phyloP scores from a whole-genome alignment of 352 stramenopile species.

The Phytophthora brassicae region DNA sequence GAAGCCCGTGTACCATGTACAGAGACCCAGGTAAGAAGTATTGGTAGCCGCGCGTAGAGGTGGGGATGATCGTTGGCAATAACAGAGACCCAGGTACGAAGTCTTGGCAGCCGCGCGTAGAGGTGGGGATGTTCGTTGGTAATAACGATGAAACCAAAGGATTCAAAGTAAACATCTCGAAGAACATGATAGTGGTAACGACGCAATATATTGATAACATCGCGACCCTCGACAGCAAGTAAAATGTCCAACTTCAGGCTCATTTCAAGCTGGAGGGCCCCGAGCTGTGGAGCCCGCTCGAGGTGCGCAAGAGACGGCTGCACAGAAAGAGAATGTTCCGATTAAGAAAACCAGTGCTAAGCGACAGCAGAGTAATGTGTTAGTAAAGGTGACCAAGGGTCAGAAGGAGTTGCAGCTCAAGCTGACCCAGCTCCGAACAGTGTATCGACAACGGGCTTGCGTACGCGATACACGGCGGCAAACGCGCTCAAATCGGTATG shows the following conservation, averaged over 20 bases:
- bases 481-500: no score
- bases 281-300: no score
- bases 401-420: no score
- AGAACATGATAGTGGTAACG: constrained; percentile 5
- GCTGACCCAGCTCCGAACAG: no score
- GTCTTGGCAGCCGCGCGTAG: neutral
- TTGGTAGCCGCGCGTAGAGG: neutral
- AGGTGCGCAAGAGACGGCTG: no score
- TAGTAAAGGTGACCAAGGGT: no score
- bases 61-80: constrained; percentile 16
- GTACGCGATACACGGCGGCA: no score
- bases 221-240: constrained; percentile 1
- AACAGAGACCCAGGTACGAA: constrained; percentile 2
- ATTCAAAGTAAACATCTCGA: constrained; percentile 17
- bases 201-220: constrained; percentile 9
- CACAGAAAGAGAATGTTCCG: no score
- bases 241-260: constrained; percentile 2
- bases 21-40: neutral
- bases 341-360: no score
- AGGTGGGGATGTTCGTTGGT: constrained; percentile 13
- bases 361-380: no score
- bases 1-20: constrained; percentile 7
- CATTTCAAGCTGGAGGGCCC: constrained; percentile 6
- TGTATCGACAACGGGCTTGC: no score
- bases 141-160: constrained; percentile 20